These are phyloP conservation scores for Podospora tetraspora DNA, from an alignment of 495 filamentous ascomycete genomes.

Conservation along the genomic window DNA sequence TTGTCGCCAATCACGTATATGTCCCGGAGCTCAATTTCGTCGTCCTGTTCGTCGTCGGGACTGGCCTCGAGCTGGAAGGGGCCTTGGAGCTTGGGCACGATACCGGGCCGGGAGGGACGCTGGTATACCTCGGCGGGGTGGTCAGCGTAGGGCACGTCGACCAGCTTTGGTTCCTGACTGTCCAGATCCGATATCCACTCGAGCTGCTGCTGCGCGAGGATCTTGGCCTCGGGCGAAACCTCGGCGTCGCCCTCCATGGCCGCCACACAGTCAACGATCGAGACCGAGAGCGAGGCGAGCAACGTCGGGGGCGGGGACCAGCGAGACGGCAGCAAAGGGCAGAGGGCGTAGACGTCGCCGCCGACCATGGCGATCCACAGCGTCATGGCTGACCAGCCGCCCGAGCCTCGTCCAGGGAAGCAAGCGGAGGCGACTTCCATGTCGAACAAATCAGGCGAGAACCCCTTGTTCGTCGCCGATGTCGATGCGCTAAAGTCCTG, in stretches of 20 bases:
- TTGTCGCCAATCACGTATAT: conserved; percentile 51
- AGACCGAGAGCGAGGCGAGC: conserved; percentile 70
- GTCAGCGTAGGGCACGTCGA: conserved; percentile 38
- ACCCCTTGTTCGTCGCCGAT: conserved; percentile 67
- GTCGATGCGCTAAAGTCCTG: conserved; percentile 69
- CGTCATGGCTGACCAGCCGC: conserved; percentile 86
- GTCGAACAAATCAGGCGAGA: conserved; percentile 76
- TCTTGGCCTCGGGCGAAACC: conserved; percentile 50
- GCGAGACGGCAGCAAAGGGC: conserved; percentile 73
- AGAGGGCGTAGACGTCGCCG: conserved; percentile 86
- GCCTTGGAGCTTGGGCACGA: conserved; percentile 75
- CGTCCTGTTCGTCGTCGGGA: conserved; percentile 58
- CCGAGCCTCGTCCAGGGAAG: conserved; percentile 70
- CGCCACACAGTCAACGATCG: conserved; percentile 61
- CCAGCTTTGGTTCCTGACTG: conserved; percentile 59
- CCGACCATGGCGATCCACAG: conserved; percentile 85
- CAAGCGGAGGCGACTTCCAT: conserved; percentile 84
- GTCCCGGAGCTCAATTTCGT: conserved; percentile 57
- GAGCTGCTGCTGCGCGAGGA: conserved; percentile 63
- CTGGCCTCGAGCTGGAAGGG: conserved; percentile 69
- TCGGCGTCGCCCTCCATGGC: conserved; percentile 53
- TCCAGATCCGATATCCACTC: conserved; percentile 82
- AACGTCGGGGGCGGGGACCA: conserved; percentile 74
- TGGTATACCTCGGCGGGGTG: conserved; percentile 55
- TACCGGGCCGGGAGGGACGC: conserved; percentile 64